A percentile compares a stretch with the other conserved stretches of the same genome.
Conservation (phyloP, 345 rosid species). For the Euphorbia tirucalli region DNA sequence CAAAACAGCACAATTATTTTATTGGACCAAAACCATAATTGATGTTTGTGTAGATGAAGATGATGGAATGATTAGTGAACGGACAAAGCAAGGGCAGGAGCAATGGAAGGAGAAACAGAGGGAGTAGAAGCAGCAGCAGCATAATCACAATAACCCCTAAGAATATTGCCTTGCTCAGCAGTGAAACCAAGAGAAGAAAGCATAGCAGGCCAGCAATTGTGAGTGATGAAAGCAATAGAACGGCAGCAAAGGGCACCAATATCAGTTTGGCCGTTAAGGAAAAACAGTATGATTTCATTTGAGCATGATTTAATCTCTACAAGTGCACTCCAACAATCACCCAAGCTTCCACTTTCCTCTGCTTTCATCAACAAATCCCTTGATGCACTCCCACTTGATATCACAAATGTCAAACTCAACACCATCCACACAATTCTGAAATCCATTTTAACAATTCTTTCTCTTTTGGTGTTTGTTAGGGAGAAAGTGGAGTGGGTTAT, state of each 20-base stretch:
- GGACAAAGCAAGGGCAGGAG: not conserved
- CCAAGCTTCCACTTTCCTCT: slow-evolving; percentile 38
- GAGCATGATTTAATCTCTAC: slow-evolving; percentile 67
- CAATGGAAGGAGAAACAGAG: slow-evolving; percentile 21
- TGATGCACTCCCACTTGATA: slow-evolving; percentile 16
- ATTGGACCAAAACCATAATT: not conserved
- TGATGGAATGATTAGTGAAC: slow-evolving; percentile 3
- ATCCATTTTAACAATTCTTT: slow-evolving; percentile 13
- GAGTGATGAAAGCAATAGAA: slow-evolving; percentile 51
- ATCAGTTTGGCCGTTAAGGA: slow-evolving; percentile 56
- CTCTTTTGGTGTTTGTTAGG: not conserved
- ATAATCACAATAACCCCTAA: slow-evolving; percentile 63
- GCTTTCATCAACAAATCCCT: slow-evolving; percentile 17
- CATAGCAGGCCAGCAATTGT: slow-evolving; percentile 82
- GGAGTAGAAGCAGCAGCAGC: slow-evolving; percentile 6
- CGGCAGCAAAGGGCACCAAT: slow-evolving; percentile 60
- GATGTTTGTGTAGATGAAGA: no score
- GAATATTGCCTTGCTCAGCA: slow-evolving; percentile 49
- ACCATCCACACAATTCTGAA: slow-evolving; percentile 6
- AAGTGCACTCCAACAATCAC: slow-evolving; percentile 67
- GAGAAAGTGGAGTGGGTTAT: not conserved
- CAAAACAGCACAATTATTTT: not conserved
- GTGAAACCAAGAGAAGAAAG: slow-evolving; percentile 69
- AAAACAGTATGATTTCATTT: slow-evolving; percentile 57
- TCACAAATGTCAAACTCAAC: slow-evolving; percentile 24